phyloP scores from a whole-genome alignment of 1,139 yeast species.

The Protomyces inouyei region DNA sequence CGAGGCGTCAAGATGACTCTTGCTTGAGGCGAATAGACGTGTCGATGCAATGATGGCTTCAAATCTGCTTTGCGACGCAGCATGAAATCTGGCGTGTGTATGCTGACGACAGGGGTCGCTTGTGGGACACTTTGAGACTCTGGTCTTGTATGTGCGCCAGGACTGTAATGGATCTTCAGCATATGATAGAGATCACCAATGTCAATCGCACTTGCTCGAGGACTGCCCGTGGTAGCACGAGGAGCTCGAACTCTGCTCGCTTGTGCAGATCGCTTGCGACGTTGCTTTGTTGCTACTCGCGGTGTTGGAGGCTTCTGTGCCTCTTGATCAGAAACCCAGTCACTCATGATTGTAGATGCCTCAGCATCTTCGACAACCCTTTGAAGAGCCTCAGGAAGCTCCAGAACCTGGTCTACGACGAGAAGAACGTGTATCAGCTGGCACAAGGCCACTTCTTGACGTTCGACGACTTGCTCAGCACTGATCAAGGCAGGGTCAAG shows the following conservation, averaged over 20 bases:
- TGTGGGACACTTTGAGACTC: not conserved
- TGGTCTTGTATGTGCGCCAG: not conserved
- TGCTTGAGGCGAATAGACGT: not conserved
- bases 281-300: not conserved
- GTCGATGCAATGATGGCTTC: not conserved
- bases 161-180: not conserved
- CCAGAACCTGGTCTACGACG: not conserved
- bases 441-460: not conserved
- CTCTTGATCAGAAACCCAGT: not conserved
- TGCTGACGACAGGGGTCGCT: no score
- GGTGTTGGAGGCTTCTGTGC: not conserved
- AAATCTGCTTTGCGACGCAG: not conserved
- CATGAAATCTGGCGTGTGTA: not conserved
- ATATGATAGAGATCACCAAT: not conserved
- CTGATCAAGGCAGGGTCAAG: not conserved
- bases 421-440: not conserved
- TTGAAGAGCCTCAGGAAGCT: not conserved
- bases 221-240: not conserved
- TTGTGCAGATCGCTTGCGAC: not conserved
- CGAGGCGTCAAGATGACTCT: not conserved
- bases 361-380: not conserved
- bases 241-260: not conserved
- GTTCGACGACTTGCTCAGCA: not conserved
- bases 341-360: not conserved
- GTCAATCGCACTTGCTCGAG: not conserved